These are phyloP conservation scores for Nidula microcarpa DNA, from an alignment of 768 basidiomycete species.

Conservation along the genomic window DNA sequence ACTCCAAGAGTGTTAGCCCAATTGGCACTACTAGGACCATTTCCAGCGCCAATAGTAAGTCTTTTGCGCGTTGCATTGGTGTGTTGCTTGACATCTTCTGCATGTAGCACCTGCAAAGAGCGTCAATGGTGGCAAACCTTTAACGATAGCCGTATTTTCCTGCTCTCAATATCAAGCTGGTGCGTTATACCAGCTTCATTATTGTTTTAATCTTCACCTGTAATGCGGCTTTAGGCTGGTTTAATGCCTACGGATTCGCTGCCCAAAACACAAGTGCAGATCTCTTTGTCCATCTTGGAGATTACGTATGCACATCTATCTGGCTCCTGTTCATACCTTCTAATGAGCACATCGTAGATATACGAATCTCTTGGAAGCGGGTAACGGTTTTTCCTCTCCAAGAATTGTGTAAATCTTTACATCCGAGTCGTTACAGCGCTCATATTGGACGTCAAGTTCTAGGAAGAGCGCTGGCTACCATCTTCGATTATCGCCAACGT, in stretches of 20 bases:
- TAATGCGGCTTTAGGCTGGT: constrained; percentile 36
- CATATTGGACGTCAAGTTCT: constrained; percentile 46
- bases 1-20: constrained; percentile 36
- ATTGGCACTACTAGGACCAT: constrained; percentile 52
- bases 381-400: constrained; percentile 9
- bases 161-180: constrained; percentile 54
- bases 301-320: constrained; percentile 34
- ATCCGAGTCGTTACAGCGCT: constrained; percentile 24
- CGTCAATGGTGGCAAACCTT: constrained; percentile 50
- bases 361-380: constrained; percentile 44
- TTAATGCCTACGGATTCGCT: constrained; percentile 59
- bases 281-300: constrained; percentile 55
- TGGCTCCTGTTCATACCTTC: too few species aligned
- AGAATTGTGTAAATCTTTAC: background rate
- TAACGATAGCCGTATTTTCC: constrained; percentile 56
- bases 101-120: constrained; percentile 37
- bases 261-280: constrained; percentile 50
- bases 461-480: constrained; percentile 53
- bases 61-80: background rate
- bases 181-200: constrained; percentile 10
- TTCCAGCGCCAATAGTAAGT: constrained; percentile 39
- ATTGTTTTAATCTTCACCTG: background rate
- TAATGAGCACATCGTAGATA: constrained; percentile 25
- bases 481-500: constrained; percentile 52
- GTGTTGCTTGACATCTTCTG: background rate